phyloP scores from a whole-genome alignment of 129 eudicot genomes.

The Flaveria bidentis region DNA sequence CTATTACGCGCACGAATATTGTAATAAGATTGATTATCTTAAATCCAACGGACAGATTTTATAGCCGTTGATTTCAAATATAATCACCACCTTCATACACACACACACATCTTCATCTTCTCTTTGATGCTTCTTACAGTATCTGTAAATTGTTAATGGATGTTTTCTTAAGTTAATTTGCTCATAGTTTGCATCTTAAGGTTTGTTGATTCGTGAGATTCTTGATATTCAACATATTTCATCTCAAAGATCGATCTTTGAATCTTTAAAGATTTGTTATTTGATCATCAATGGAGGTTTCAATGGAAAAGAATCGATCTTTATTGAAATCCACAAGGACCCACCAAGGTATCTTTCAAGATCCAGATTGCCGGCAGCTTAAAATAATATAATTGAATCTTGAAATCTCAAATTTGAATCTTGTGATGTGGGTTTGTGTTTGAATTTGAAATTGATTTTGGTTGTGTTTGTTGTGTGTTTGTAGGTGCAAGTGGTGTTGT shows the following conservation, averaged over 20 bases:
- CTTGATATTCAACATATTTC: slow-evolving; percentile 22
- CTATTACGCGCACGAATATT: slow-evolving; percentile 28
- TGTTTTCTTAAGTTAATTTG: slow-evolving; percentile 19
- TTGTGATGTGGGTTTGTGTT: slow-evolving; percentile 15
- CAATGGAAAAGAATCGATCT: slow-evolving; percentile 46
- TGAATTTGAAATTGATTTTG: not conserved
- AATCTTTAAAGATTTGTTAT: slow-evolving; percentile 15
- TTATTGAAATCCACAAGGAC: slow-evolving; percentile 45
- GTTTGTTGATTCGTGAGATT: slow-evolving; percentile 35
- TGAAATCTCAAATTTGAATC: not conserved
- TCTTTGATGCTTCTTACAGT: slow-evolving; percentile 8
- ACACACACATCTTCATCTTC: slow-evolving; percentile 24
- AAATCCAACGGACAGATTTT: slow-evolving; percentile 62
- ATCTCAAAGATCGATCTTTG: slow-evolving; percentile 7
- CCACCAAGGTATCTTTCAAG: slow-evolving; percentile 42
- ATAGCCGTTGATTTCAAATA: slow-evolving; percentile 85
- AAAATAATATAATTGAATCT: not conserved
- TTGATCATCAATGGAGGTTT: slow-evolving; percentile 45
- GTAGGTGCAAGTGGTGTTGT: slow-evolving; percentile 34
- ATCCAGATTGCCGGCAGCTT: too few relatives aligned
- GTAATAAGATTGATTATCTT: slow-evolving; percentile 31
- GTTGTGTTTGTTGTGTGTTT: slow-evolving; percentile 14
- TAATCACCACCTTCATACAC: slow-evolving; percentile 38
- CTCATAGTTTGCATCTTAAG: slow-evolving; percentile 31
- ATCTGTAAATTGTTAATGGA: slow-evolving; percentile 21